These are phyloP conservation scores for Danielia reshetovae DNA, from an alignment of 805 yeast species.

Conservation along the genomic window DNA sequence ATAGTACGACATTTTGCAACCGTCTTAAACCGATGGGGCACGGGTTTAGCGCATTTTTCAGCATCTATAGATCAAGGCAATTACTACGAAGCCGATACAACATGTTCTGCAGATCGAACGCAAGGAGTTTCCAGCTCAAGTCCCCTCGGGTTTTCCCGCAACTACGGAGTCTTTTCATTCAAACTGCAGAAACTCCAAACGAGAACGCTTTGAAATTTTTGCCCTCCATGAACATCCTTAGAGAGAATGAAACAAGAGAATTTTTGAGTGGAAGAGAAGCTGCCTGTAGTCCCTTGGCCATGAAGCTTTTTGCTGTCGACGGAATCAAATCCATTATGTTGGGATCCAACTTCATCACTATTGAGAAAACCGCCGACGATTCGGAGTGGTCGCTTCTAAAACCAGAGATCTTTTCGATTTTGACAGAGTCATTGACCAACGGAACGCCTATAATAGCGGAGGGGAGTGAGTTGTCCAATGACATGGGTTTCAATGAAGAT, in stretches of 20 bases:
- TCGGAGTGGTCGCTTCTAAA: conserved; percentile 58
- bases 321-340: conserved; percentile 75
- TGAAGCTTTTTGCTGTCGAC: conserved; percentile 68
- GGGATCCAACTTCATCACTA: conserved; percentile 80
- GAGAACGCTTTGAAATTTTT: conserved; percentile 81
- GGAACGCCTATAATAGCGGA: conserved; percentile 49
- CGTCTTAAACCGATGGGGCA: too few relatives aligned
- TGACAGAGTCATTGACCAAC: conserved; percentile 52
- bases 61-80: too few relatives aligned
- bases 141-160: background rate
- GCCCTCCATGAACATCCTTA: conserved; percentile 67
- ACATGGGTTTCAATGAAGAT: conserved; percentile 48
- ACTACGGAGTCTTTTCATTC: conserved; percentile 51
- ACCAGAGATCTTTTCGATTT: conserved; percentile 60
- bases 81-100: too few relatives aligned
- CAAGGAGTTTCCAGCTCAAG: too few relatives aligned
- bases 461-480: conserved; percentile 25
- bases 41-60: too few relatives aligned
- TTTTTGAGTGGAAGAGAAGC: conserved; percentile 76
- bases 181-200: conserved; percentile 83
- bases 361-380: conserved; percentile 55
- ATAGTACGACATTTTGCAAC: too few relatives aligned
- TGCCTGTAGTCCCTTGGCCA: conserved; percentile 67
- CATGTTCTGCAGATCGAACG: too few relatives aligned
- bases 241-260: conserved; percentile 60